Percentiles rank a stretch among this genome's conserved stretches.
Evolutionary conservation across 225 moss, liverwort and hornwort species (phyloP).

Genomic region (Antitrichia curtipendula): DNA sequence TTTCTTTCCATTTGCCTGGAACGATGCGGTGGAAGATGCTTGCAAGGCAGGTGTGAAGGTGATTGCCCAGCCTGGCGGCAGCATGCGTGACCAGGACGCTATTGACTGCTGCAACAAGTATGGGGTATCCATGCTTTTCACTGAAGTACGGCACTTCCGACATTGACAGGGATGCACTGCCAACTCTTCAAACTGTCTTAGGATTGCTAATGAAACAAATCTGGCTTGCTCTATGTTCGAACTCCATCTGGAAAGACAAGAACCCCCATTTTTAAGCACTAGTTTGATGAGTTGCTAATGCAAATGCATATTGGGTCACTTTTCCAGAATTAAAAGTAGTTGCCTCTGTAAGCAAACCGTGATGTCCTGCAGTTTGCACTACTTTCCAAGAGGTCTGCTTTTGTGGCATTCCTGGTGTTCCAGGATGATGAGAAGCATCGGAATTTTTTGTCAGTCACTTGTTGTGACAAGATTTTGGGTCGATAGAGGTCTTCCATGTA

Average conservation of each 20-base stretch:
- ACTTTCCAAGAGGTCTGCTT: not conserved
- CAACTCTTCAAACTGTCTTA: not conserved
- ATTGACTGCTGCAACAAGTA: slow-evolving; percentile 99
- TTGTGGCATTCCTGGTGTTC: not conserved
- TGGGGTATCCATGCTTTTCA: slow-evolving; percentile 81
- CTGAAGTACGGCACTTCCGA: slow-evolving; percentile 82
- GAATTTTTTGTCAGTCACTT: not conserved
- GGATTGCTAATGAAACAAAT: not conserved
- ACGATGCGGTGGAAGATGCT: slow-evolving; percentile 97
- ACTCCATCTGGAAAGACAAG: not conserved
- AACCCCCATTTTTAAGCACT: not conserved
- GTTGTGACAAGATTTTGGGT: slow-evolving; percentile 21
- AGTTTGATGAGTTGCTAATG: not conserved
- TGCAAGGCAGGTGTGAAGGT: slow-evolving; percentile 96
- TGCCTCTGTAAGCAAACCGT: not conserved
- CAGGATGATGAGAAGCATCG: slow-evolving; percentile 6
- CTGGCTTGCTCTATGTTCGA: not conserved
- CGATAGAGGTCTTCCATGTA: not conserved
- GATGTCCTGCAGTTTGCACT: not conserved
- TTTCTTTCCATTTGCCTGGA: slow-evolving; percentile 97
- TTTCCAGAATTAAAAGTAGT: not conserved
- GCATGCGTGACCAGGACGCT: slow-evolving; percentile 90
- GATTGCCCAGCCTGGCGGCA: slow-evolving; percentile 93
- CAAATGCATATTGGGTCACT: not conserved
- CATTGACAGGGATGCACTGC: slow-evolving; percentile 30